Evolutionary conservation across 139 green algal genomes (phyloP).

Genomic region (Ettlia oleoabundans): DNA sequence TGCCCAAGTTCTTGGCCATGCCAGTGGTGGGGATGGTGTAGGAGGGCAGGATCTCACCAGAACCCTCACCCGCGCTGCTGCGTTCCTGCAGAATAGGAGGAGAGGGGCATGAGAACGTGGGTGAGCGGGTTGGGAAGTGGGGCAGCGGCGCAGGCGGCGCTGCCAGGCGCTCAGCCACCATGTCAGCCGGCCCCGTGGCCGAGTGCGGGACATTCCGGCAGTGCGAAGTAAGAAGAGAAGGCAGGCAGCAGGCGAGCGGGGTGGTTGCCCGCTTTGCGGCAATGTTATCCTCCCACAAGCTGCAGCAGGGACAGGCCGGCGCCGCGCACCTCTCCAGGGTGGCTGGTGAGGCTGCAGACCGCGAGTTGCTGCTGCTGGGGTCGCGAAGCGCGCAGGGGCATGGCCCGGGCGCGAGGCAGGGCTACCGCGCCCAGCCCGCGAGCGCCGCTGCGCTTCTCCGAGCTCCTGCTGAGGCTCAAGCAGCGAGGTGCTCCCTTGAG

Average conservation of each 20-base stretch:
- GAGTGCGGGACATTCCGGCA: too few species aligned
- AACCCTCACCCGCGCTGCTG: slow-evolving; percentile 2
- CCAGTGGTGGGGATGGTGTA: slow-evolving; percentile 50
- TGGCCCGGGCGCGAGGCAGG: background rate
- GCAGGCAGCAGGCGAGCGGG: background rate
- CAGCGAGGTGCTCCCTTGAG: background rate
- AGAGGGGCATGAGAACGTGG: background rate
- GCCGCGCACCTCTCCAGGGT: slow-evolving; percentile 21
- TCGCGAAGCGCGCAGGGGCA: background rate
- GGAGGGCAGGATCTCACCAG: background rate
- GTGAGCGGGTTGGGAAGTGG: background rate
- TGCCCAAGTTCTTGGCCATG: slow-evolving; percentile 60
- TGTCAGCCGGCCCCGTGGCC: too few species aligned
- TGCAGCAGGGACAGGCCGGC: background rate
- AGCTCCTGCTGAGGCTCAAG: background rate
- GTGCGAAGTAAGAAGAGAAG: background rate
- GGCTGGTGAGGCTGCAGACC: slow-evolving; percentile 13
- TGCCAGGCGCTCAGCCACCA: too few species aligned
- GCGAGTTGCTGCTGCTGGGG: slow-evolving; percentile 4
- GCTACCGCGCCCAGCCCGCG: background rate
- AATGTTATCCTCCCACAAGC: too few species aligned
- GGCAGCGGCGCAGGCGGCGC: too few species aligned
- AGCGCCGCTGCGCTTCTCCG: background rate
- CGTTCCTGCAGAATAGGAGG: background rate
- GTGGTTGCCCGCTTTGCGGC: background rate